A percentile compares a stretch with the other conserved stretches of the same genome.
phyloP scores from a whole-genome alignment of 1,284 basidiomycete genomes.

The Prillingera fragicola region DNA sequence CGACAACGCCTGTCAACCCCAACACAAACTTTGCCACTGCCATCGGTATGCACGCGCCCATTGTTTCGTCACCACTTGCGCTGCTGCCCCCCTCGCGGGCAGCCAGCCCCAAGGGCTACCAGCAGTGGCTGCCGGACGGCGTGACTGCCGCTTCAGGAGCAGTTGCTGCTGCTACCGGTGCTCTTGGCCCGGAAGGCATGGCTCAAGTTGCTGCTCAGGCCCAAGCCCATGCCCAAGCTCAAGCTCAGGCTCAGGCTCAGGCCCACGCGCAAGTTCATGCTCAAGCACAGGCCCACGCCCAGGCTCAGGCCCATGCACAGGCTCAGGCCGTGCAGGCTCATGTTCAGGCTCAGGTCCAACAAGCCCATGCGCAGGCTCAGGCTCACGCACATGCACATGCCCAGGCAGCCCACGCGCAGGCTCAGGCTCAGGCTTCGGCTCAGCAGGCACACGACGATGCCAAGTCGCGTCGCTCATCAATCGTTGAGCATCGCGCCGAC shows the following conservation, averaged over 20 bases:
- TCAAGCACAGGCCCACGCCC: conserved; percentile 15
- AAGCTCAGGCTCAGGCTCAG: conserved; percentile 1
- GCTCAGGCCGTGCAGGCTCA: background rate
- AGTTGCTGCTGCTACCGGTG: conserved; percentile 8
- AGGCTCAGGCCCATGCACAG: background rate
- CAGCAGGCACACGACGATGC: background rate
- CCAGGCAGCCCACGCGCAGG: too few relatives aligned
- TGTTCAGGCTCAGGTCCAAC: background rate
- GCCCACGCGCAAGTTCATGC: conserved; percentile 36
- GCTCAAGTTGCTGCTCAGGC: conserved; percentile 7
- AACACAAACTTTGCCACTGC: conserved; percentile 25
- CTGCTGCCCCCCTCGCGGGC: conserved; percentile 35
- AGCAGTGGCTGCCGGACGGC: conserved; percentile 12
- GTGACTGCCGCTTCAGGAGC: conserved; percentile 8
- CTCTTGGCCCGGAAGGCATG: conserved; percentile 2
- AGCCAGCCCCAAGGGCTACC: conserved; percentile 24
- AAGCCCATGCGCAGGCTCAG: background rate
- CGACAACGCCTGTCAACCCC: conserved; percentile 27
- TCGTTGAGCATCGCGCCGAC: conserved; percentile 29
- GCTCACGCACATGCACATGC: background rate
- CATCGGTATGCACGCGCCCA: conserved; percentile 36
- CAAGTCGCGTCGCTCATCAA: too few relatives aligned
- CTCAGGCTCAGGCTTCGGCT: background rate
- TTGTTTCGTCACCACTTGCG: conserved; percentile 40
- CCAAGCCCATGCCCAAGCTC: background rate